Conservation (phyloP, 2,329 filamentous ascomycete species). For the Ilyonectria robusta region DNA sequence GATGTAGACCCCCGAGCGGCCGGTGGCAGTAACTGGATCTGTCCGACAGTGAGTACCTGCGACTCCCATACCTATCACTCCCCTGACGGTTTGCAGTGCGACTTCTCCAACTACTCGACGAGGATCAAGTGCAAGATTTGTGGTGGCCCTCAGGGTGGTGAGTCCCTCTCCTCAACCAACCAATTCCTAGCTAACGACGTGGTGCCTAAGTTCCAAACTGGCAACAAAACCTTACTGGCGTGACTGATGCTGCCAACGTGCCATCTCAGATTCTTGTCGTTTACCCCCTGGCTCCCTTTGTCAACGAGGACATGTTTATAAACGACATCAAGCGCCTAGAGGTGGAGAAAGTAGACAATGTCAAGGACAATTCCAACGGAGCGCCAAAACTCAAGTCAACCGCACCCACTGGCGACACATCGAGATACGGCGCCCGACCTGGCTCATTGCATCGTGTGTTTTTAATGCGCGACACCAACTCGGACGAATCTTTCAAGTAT, state of each 20-base stretch:
- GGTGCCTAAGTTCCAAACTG: conserved; percentile 45
- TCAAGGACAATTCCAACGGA: conserved; percentile 60
- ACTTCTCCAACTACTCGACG: conserved; percentile 57
- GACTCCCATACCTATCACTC: not conserved
- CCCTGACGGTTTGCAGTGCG: conserved; percentile 52
- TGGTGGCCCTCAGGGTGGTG: conserved; percentile 51
- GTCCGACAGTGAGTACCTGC: conserved; percentile 49
- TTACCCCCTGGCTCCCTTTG: conserved; percentile 77
- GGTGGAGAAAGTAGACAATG: conserved; percentile 67
- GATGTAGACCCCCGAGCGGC: conserved; percentile 39
- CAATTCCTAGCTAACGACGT: conserved; percentile 10
- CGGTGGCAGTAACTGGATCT: conserved; percentile 53
- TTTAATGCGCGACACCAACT: conserved; percentile 79
- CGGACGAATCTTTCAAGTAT: conserved; percentile 82
- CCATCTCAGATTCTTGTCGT: conserved; percentile 84
- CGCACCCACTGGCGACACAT: conserved; percentile 67
- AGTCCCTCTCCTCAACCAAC: conserved; percentile 18
- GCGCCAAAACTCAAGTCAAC: conserved; percentile 71
- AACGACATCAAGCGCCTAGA: conserved; percentile 83
- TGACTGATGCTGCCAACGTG: conserved; percentile 65
- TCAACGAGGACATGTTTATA: conserved; percentile 80
- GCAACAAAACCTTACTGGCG: conserved; percentile 60
- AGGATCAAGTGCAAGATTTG: conserved; percentile 57
- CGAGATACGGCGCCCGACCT: conserved; percentile 78
- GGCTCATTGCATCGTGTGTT: conserved; percentile 84